Conservation (phyloP, 345 rosid genomes). For the Eucalyptus camaldulensis region DNA sequence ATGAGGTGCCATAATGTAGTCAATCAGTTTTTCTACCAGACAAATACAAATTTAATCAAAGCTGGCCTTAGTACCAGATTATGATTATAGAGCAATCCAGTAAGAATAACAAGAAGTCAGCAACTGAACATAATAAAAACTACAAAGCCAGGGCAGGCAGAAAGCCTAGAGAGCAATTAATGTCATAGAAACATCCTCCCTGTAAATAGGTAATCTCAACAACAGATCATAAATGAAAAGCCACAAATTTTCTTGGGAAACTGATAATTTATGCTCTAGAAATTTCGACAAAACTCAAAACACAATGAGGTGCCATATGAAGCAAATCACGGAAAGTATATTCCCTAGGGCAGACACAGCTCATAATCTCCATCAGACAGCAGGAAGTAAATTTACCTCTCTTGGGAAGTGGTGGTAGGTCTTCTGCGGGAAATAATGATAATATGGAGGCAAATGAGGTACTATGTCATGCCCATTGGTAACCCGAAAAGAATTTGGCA, state of each 20-base stretch:
- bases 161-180: background rate
- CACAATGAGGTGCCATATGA: background rate
- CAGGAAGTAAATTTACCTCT: slow-evolving; percentile 43
- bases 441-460: slow-evolving; percentile 94
- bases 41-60: background rate
- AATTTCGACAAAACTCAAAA: background rate
- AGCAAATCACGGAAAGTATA: background rate
- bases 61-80: background rate
- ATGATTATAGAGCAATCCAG: background rate
- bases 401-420: slow-evolving; percentile 95
- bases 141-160: background rate
- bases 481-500: slow-evolving; percentile 70
- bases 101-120: background rate
- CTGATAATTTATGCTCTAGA: background rate
- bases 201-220: background rate
- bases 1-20: background rate
- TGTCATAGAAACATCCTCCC: background rate
- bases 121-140: background rate
- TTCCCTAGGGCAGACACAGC: background rate
- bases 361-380: background rate
- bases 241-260: background rate
- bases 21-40: background rate
- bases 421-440: slow-evolving; percentile 54
- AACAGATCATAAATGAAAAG: background rate
- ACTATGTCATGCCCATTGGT: slow-evolving; percentile 78